phyloP scores from a whole-genome alignment of 257 asterid species.

The Solanum bulbocastanum region DNA sequence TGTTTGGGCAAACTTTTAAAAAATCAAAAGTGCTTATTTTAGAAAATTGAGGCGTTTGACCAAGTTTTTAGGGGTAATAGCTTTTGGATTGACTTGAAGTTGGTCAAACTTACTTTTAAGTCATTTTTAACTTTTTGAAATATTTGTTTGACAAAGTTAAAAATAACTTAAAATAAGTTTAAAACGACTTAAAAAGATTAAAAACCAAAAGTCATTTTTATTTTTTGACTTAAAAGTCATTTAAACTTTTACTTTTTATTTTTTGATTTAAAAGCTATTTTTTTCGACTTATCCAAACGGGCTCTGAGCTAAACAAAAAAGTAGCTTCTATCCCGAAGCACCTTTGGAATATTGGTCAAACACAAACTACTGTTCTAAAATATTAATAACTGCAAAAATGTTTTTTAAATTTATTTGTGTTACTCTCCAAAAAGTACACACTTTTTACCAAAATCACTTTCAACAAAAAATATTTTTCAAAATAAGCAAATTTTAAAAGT shows the following conservation, averaged over 20 bases:
- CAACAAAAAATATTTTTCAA: too few species aligned
- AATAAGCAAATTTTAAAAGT: background rate
- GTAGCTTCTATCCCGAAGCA: fast-evolving
- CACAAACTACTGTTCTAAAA: background rate
- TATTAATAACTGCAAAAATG: background rate
- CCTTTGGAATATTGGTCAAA: background rate
- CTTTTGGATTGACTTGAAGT: too few species aligned
- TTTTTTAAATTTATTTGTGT: background rate
- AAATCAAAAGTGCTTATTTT: background rate
- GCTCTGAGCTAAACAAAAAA: background rate
- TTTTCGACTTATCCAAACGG: too few species aligned
- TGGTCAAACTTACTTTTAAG: fast-evolving
- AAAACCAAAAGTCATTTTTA: too few species aligned
- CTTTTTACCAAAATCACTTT: background rate
- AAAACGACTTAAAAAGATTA: too few species aligned
- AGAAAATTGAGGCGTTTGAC: background rate
- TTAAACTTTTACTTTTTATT: too few species aligned
- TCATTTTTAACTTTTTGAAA: too few species aligned
- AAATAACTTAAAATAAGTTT: too few species aligned
- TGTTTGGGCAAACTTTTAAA: background rate
- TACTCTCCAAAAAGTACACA: background rate
- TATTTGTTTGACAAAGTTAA: too few species aligned
- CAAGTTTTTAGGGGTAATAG: background rate
- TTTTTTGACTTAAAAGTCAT: too few species aligned
- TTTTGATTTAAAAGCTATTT: too few species aligned